Base-by-base conservation (phyloP, 768 basidiomycete genomes). In the Termitomyces sp. region DNA sequence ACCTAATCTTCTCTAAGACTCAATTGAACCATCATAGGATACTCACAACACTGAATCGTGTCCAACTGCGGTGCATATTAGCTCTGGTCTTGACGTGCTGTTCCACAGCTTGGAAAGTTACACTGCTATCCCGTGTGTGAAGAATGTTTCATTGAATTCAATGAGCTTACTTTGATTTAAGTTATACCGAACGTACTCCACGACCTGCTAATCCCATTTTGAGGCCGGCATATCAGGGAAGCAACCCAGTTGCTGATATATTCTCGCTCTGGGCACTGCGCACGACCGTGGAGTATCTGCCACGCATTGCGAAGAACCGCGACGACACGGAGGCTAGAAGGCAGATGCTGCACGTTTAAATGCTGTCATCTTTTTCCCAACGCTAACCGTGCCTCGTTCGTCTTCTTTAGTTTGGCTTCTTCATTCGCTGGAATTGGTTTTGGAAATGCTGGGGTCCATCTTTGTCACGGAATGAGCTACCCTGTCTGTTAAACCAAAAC, bases 51-150 rank as follows among this genome's bases (percentile, higher is more conserved):
- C 95, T 2, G 90, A 91, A 62, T 86, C 84, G 6, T 98, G 96
- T 70, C 91, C 96, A 3, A 87, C 85, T n/a, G 87, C 88, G 54
- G 88, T 98, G 10, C 93, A 97, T 67, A 94, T 98, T 66, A 91
- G 91, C 61, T 82, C 94, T n/a, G 96, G 96, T 3, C 80, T 98
- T 49, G 96, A 98, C 70, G 95, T 97, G 2, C 76, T 98, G 36
- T 98, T 98, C 82, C 96, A 98, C 66, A 92, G 95, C 55, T 78
- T 98, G 73, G 95, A 98, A 72, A 93, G 89, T 60, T 96, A 90
- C 70, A 96, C 94, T 8, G 91, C 94, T 5, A 95, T 97, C 63
- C 94, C 93, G 86, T 96, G 68, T 70, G 86, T 74, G 83, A 32
- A 16, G n/a, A 36, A 62, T 55, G n/a, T 41, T 44, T 46, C 7